Evolutionary conservation across 768 basidiomycete species (phyloP).

Genomic region (Gymnopilus dilepis): DNA sequence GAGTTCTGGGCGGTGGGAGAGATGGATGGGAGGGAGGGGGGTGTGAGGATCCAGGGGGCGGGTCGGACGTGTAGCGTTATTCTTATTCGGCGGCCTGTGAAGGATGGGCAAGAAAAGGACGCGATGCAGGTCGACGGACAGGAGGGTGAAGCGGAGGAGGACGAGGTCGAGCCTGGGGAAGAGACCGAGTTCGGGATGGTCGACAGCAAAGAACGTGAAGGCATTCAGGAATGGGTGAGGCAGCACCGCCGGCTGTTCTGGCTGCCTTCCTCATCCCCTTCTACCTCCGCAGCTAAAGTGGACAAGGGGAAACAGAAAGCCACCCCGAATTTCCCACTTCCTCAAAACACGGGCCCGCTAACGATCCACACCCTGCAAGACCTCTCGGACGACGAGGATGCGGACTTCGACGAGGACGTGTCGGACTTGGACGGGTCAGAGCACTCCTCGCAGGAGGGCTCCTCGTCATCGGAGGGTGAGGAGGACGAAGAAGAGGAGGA

Average conservation of each 20-base stretch:
- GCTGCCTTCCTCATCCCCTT: slow-evolving; percentile 17
- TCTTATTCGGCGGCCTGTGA: slow-evolving; percentile 42
- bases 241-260: slow-evolving; percentile 59
- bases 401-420: slow-evolving; percentile 41
- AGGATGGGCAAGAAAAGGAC: slow-evolving; percentile 35
- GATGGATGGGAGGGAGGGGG: slow-evolving; percentile 55
- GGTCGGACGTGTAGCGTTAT: slow-evolving; percentile 73
- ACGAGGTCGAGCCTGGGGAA: slow-evolving; percentile 48
- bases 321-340: too few relatives aligned
- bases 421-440: slow-evolving; percentile 45
- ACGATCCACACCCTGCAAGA: slow-evolving; percentile 40
- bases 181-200: slow-evolving; percentile 77
- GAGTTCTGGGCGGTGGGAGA: slow-evolving; percentile 75
- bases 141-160: slow-evolving; percentile 45
- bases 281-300: background rate
- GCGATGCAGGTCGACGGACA: slow-evolving; percentile 55
- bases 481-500: slow-evolving; percentile 38
- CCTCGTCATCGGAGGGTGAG: slow-evolving; percentile 30
- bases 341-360: slow-evolving; percentile 29
- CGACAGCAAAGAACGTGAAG: slow-evolving; percentile 70
- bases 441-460: slow-evolving; percentile 29
- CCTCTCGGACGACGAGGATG: slow-evolving; percentile 54
- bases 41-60: slow-evolving; percentile 59
- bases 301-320: slow-evolving; percentile 20
- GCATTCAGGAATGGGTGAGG: slow-evolving; percentile 70